A percentile compares a stretch with the other conserved stretches of the same genome.
Evolutionary conservation across 1,284 basidiomycete species (phyloP).

Genomic region (Rhodotorula glutinis): DNA sequence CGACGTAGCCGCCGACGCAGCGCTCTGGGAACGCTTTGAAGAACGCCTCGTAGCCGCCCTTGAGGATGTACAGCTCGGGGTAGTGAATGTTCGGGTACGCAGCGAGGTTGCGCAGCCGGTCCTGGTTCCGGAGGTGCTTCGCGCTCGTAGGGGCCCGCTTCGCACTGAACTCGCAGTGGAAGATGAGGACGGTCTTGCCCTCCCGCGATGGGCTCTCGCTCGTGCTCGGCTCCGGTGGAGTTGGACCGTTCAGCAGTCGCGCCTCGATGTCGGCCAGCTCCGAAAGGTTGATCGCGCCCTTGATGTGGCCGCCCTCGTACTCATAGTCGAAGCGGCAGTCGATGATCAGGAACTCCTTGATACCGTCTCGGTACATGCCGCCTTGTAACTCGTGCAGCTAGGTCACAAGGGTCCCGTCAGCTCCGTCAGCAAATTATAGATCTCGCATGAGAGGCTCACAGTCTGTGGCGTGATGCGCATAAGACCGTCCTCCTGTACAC

Average conservation of each 20-base stretch:
- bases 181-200: slow-evolving; percentile 77
- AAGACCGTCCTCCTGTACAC: slow-evolving; percentile 87
- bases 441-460: slow-evolving; percentile 53
- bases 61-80: slow-evolving; percentile 93
- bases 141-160: slow-evolving; percentile 95
- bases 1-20: slow-evolving; percentile 78
- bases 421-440: too few species aligned
- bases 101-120: slow-evolving; percentile 80
- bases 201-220: slow-evolving; percentile 63
- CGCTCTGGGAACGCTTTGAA: slow-evolving; percentile 65
- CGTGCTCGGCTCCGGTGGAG: slow-evolving; percentile 69
- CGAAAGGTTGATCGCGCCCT: slow-evolving; percentile 87
- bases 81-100: slow-evolving; percentile 91
- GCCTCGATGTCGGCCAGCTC: slow-evolving; percentile 77
- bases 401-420: slow-evolving; percentile 4
- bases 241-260: slow-evolving; percentile 59
- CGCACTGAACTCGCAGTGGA: slow-evolving; percentile 97
- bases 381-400: slow-evolving; percentile 72
- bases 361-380: slow-evolving; percentile 62
- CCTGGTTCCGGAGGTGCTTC: slow-evolving; percentile 83
- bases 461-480: slow-evolving; percentile 83
- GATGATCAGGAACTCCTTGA: slow-evolving; percentile 72
- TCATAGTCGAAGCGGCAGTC: slow-evolving; percentile 99
- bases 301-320: slow-evolving; percentile 87
- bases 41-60: slow-evolving; percentile 91